Evolutionary conservation across 2,329 filamentous ascomycete genomes (phyloP).

Genomic region (Colletotrichum sp.): DNA sequence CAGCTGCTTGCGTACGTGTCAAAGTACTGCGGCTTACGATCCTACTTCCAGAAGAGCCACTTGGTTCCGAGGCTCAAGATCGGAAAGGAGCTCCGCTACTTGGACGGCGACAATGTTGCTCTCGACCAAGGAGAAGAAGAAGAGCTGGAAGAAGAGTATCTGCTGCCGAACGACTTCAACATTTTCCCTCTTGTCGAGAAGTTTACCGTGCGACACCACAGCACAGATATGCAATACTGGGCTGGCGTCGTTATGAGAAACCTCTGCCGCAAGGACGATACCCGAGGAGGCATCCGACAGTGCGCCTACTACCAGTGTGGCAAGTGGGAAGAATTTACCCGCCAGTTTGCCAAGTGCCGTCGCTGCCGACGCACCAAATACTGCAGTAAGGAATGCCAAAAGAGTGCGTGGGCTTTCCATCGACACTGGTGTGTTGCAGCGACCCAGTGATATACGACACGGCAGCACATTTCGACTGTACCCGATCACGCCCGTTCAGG

Average conservation of each 20-base stretch:
- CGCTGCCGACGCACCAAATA: constrained; percentile 97
- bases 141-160: constrained; percentile 83
- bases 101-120: constrained; percentile 71
- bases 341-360: constrained; percentile 97
- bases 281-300: constrained; percentile 90
- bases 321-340: constrained; percentile 96
- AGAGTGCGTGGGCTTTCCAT: constrained; percentile 98
- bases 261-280: constrained; percentile 96
- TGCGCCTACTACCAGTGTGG: constrained; percentile 98
- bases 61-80: constrained; percentile 92
- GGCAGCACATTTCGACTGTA: constrained; percentile 21
- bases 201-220: constrained; percentile 94
- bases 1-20: constrained; percentile 97
- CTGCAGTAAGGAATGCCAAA: constrained; percentile 99
- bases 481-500: neutral
- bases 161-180: constrained; percentile 93
- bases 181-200: constrained; percentile 98
- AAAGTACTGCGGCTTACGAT: constrained; percentile 95
- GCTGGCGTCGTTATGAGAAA: constrained; percentile 99
- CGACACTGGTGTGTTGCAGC: constrained; percentile 95
- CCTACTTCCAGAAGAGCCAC: constrained; percentile 95
- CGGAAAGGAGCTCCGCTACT: constrained; percentile 78
- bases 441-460: constrained; percentile 45
- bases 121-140: constrained; percentile 55
- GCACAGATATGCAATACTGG: constrained; percentile 99